Evolutionary conservation across 2,329 filamentous ascomycete genomes (phyloP).

Genomic region (Apiospora rasikravindrae): DNA sequence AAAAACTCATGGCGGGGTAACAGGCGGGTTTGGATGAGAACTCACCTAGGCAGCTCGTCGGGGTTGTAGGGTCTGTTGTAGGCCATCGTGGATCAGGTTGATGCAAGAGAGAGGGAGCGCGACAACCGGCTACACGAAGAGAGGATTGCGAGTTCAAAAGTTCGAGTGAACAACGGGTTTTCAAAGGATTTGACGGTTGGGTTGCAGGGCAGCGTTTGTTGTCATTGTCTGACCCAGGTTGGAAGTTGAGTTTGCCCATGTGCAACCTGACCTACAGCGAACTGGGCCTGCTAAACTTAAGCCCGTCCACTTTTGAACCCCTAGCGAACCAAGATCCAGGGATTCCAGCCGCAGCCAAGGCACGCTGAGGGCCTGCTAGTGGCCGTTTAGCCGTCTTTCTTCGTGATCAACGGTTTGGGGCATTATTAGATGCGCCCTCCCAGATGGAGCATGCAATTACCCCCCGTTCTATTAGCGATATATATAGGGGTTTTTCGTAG

Average conservation of each 20-base stretch:
- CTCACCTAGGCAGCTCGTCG: conserved; percentile 90
- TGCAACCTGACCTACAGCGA: background rate
- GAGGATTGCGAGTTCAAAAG: background rate
- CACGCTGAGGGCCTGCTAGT: background rate
- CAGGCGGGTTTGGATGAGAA: conserved; percentile 24
- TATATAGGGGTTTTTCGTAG: background rate
- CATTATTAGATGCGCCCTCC: background rate
- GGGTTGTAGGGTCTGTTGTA: conserved; percentile 95
- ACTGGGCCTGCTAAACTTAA: background rate
- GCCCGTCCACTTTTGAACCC: background rate
- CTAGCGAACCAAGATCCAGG: conserved; percentile 9
- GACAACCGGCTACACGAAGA: background rate
- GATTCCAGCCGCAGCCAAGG: conserved; percentile 17
- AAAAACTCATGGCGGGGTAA: conserved; percentile 26
- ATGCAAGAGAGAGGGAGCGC: background rate
- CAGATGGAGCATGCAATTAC: background rate
- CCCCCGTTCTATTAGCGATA: background rate
- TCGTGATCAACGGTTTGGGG: background rate
- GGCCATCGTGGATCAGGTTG: conserved; percentile 66
- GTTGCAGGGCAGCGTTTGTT: background rate
- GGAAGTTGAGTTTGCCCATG: background rate
- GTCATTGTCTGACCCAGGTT: background rate
- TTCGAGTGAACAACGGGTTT: background rate
- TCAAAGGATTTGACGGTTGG: background rate
- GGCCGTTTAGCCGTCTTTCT: conserved; percentile 1